Evolutionary conservation across 148 eudicot species (phyloP), one percentile per base, ranked within the genome.

Genomic region (Chenopodium quinoa): DNA sequence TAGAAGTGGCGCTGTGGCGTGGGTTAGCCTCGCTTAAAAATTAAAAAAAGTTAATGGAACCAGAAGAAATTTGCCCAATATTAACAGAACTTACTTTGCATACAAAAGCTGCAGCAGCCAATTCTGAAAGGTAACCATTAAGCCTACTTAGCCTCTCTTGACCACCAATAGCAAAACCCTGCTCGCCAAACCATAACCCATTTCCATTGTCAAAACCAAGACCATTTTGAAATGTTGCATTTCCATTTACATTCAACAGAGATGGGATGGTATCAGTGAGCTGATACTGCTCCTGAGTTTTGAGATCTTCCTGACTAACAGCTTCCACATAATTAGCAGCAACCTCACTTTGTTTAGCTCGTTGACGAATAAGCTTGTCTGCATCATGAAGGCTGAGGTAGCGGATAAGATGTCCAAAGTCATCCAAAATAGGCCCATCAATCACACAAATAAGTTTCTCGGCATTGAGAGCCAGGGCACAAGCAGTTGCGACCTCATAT

Each of bases 51-150:
- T 29, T 27, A 76, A 52, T 56, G 56, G 32, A 31, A 75, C 22
- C 16, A 56, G 68, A 17, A 78, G 66, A 64, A 46, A 5, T 8
- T 75, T 50, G 34, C 27, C 22, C 20, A 47, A 25, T 70, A 20
- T 27, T 48, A n/a, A 75, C 78, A 69, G 65, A 58, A 87, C 98
- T 91, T 89, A 96, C 99, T 87, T 94, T 88, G 92, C 99, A 96
- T 37, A 93, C 99, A 90, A 91, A 96, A 82, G 99, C 98, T 82
- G 98, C 99, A 78, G 98, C 99, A 86, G 98, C 99, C 89, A 96
- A 85, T 82, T 96, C 99, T 31, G 99, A 92, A 75, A 96, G 89
- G 86, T 93, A 93, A 78, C 94, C 97, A 84, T 92, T 91, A 71
- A 82, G 82, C 71, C 97, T 82, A 82, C 95, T 92, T 71, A 92